A percentile compares a stretch with the other conserved stretches of the same genome.
Conservation (phyloP, 2,329 filamentous ascomycete genomes). For the Hypoxylon sp. region DNA sequence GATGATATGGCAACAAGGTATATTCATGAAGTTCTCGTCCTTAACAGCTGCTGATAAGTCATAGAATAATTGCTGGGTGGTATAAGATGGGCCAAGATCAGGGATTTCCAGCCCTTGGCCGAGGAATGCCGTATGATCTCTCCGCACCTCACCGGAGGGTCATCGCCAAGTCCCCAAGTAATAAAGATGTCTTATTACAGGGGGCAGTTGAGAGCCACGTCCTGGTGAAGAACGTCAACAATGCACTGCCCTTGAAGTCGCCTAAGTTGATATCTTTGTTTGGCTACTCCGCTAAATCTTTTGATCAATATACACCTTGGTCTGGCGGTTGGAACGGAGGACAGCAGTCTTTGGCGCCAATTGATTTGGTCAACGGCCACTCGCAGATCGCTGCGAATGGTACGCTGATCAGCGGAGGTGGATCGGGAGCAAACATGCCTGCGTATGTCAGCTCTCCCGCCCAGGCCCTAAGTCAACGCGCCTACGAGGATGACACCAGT, state of each 20-base stretch:
- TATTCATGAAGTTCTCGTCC: too few relatives aligned
- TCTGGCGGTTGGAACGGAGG: constrained; percentile 54
- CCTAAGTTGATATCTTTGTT: constrained; percentile 69
- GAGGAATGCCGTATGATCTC: constrained; percentile 66
- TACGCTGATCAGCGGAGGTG: constrained; percentile 57
- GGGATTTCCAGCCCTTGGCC: constrained; percentile 61
- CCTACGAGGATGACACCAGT: constrained; percentile 61
- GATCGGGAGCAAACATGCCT: constrained; percentile 53
- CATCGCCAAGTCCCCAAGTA: constrained; percentile 66
- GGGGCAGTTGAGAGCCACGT: constrained; percentile 74
- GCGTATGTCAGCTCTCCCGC: constrained; percentile 60
- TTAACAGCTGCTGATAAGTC: constrained; percentile 21
- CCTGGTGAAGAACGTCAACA: constrained; percentile 72
- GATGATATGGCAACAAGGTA: constrained; percentile 72
- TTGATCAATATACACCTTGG: constrained; percentile 57
- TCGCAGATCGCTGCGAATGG: constrained; percentile 62
- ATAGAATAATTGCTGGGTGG: constrained; percentile 67
- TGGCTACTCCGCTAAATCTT: constrained; percentile 70
- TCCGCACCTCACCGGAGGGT: constrained; percentile 65
- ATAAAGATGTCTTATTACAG: constrained; percentile 61
- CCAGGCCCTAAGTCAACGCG: constrained; percentile 60
- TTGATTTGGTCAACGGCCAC: constrained; percentile 46
- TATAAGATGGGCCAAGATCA: constrained; percentile 69
- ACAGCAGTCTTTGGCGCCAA: constrained; percentile 47
- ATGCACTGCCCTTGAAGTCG: constrained; percentile 67